These are phyloP conservation scores for Hyparrhenia diplandra DNA, from an alignment of 176 grass and related monocot species.

Conservation along the genomic window DNA sequence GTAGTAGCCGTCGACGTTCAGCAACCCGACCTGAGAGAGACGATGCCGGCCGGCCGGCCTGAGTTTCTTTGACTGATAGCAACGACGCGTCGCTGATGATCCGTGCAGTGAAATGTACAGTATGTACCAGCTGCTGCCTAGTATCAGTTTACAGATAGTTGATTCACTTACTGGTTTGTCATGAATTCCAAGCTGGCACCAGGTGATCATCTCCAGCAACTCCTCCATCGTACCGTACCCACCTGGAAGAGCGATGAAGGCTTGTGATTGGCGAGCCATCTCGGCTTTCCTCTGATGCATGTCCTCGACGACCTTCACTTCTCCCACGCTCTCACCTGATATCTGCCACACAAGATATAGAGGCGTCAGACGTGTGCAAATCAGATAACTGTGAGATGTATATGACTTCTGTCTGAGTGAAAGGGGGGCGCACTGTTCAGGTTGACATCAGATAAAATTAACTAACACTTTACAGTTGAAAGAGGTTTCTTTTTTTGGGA, in stretches of 20 bases:
- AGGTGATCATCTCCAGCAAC: slow-evolving; percentile 89
- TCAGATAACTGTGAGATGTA: background rate
- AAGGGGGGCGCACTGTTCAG: background rate
- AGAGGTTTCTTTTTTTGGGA: background rate
- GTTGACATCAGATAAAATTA: background rate
- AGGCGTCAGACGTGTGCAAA: background rate
- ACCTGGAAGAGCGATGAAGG: slow-evolving; percentile 92
- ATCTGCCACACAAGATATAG: slow-evolving; percentile 51
- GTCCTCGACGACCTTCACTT: slow-evolving; percentile 66
- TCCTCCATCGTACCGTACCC: slow-evolving; percentile 96
- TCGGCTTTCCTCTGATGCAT: slow-evolving; percentile 91
- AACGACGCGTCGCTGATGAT: background rate
- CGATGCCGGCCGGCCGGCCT: background rate
- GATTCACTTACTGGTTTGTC: slow-evolving; percentile 61
- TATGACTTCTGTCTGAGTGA: background rate
- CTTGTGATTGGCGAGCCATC: slow-evolving; percentile 73
- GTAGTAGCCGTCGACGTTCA: slow-evolving; percentile 91
- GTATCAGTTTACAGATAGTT: background rate
- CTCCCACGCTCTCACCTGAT: slow-evolving; percentile 64
- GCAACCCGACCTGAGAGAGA: slow-evolving; percentile 55
- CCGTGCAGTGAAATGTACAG: background rate
- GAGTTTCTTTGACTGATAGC: background rate
- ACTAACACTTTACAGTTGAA: background rate
- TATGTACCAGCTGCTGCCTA: too few species aligned
- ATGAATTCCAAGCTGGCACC: slow-evolving; percentile 87